These are phyloP conservation scores for Purshia tridentata DNA, from an alignment of 306 rosid genomes.

Conservation along the genomic window DNA sequence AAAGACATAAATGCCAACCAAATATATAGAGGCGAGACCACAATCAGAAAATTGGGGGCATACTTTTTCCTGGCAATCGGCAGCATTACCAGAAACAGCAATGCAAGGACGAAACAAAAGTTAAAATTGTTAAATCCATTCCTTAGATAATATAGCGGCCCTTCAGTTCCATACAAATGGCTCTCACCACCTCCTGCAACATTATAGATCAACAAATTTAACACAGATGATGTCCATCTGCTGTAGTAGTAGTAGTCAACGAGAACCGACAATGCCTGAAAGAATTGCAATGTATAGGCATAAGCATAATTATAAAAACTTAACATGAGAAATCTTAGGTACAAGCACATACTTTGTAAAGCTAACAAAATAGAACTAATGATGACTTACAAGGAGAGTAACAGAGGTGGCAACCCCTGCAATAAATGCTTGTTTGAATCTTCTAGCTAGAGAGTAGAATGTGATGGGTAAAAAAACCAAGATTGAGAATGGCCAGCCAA, in stretches of 20 bases:
- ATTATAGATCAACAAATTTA: slow-evolving; percentile 79
- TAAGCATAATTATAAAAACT: slow-evolving; percentile 20
- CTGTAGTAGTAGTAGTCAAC: slow-evolving; percentile 65
- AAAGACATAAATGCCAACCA: slow-evolving; percentile 94
- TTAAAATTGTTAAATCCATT: slow-evolving; percentile 97
- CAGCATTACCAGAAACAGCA: slow-evolving; percentile 68
- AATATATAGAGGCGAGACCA: slow-evolving; percentile 79
- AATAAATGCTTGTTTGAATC: slow-evolving; percentile 62
- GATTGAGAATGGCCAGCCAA: slow-evolving; percentile 99
- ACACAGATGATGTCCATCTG: slow-evolving; percentile 88
- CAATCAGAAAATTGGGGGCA: slow-evolving; percentile 72
- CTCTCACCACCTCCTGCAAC: slow-evolving; percentile 97
- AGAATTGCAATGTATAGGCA: slow-evolving; percentile 16
- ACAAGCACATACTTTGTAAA: slow-evolving; percentile 18
- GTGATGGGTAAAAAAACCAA: slow-evolving; percentile 90
- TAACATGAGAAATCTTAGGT: background rate
- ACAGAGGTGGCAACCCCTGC: slow-evolving; percentile 68
- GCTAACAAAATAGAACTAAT: slow-evolving; percentile 5
- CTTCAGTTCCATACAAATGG: slow-evolving; percentile 93
- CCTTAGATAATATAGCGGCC: slow-evolving; percentile 71
- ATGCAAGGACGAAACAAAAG: slow-evolving; percentile 76
- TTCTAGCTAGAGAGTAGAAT: slow-evolving; percentile 60
- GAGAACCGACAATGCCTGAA: slow-evolving; percentile 66
- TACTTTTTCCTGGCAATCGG: slow-evolving; percentile 79
- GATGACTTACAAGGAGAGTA: slow-evolving; percentile 71